A percentile compares a stretch with the other conserved stretches of the same genome.
These are phyloP conservation scores for Hyaloscypha variabilis DNA, from an alignment of 495 filamentous ascomycete genomes.

Conservation along the genomic window DNA sequence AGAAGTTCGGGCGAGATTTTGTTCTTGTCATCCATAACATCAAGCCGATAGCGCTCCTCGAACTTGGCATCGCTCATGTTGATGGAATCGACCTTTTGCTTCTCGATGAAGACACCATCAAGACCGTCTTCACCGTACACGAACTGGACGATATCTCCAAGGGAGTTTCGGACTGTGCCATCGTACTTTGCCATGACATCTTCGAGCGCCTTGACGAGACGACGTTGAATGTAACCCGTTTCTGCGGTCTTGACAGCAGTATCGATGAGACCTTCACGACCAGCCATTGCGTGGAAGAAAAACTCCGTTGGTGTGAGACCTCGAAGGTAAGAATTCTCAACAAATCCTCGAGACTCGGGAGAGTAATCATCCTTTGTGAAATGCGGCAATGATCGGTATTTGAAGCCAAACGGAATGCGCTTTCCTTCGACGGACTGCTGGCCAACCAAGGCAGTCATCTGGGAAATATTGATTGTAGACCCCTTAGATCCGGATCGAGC, in stretches of 20 bases:
- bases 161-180: conserved; percentile 93
- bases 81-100: conserved; percentile 86
- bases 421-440: conserved; percentile 98
- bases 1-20: conserved; percentile 72
- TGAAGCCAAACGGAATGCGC: conserved; percentile 99
- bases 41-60: conserved; percentile 79
- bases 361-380: conserved; percentile 99
- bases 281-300: conserved; percentile 99
- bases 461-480: conserved; percentile 97
- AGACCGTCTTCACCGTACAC: conserved; percentile 97
- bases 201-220: conserved; percentile 96
- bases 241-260: conserved; percentile 99
- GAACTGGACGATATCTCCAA: conserved; percentile 97
- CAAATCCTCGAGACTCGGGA: conserved; percentile 94
- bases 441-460: conserved; percentile 97
- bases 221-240: conserved; percentile 98
- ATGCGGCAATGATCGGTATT: conserved; percentile 94
- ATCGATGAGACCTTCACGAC: conserved; percentile 99
- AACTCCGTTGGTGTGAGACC: conserved; percentile 95
- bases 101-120: conserved; percentile 87
- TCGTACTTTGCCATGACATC: conserved; percentile 98
- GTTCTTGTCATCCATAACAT: conserved; percentile 79
- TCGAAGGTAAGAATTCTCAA: conserved; percentile 98
- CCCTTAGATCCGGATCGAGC: conserved; percentile 95
- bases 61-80: conserved; percentile 73